Evolutionary conservation across 371 early-diverging fungal genomes (phyloP).

Genomic region (Mucor indicus): DNA sequence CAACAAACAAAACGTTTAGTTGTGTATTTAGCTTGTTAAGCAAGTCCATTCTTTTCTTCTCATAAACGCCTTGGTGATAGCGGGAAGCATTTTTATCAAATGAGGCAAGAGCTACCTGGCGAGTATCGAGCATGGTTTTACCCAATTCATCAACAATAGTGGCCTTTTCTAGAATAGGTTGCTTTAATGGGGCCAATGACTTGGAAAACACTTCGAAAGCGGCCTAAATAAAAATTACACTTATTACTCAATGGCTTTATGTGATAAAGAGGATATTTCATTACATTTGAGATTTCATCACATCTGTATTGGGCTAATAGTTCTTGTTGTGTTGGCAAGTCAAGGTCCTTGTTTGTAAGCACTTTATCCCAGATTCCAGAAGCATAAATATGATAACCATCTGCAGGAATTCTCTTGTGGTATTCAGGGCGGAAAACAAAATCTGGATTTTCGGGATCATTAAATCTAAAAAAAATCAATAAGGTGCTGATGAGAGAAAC

Average conservation of each 20-base stretch:
- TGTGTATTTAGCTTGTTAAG: slow-evolving; percentile 69
- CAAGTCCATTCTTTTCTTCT: slow-evolving; percentile 82
- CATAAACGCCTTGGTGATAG: slow-evolving; percentile 87
- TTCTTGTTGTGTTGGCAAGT: slow-evolving; percentile 97
- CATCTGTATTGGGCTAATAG: slow-evolving; percentile 96
- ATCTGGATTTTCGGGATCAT: slow-evolving; percentile 58
- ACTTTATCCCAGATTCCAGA: slow-evolving; percentile 93
- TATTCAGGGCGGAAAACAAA: slow-evolving; percentile 87
- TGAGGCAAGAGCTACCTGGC: slow-evolving; percentile 54
- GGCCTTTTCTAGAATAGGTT: slow-evolving; percentile 70
- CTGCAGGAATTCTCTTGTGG: slow-evolving; percentile 92
- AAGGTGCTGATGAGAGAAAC: too few relatives aligned
- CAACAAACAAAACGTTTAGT: slow-evolving; percentile 74
- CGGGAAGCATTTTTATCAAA: slow-evolving; percentile 91
- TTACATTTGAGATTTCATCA: slow-evolving; percentile 87
- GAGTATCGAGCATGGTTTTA: slow-evolving; percentile 53
- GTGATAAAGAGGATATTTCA: neutral
- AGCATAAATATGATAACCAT: slow-evolving; percentile 90
- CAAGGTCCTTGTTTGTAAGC: slow-evolving; percentile 89
- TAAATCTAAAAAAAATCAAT: too few relatives aligned
- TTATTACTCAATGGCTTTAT: too few relatives aligned
- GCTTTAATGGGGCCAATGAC: slow-evolving; percentile 59
- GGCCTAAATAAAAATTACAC: slow-evolving; percentile 22
- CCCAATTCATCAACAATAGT: slow-evolving; percentile 77
- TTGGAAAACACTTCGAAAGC: slow-evolving; percentile 70